These are phyloP conservation scores for Thalassia testudinum DNA, from an alignment of 116 monocot species.

Conservation along the genomic window DNA sequence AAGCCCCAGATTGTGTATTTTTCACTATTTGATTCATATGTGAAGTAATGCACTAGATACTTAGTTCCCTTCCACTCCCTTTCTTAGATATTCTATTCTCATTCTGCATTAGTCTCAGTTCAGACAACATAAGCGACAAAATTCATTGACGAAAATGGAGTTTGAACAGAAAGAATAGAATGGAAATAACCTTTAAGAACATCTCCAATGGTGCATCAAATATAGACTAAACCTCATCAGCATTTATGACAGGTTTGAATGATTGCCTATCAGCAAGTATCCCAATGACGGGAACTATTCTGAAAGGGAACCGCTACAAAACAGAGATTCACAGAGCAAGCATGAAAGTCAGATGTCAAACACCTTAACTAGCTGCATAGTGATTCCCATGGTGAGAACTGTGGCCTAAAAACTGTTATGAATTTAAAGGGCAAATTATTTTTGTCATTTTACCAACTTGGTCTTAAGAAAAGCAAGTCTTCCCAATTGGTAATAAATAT, in stretches of 20 bases:
- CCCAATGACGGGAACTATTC: conserved; percentile 72
- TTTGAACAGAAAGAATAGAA: no score
- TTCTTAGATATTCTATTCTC: conserved; percentile 63
- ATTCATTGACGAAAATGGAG: neutral
- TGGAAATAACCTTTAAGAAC: conserved; percentile 65
- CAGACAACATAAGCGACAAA: neutral
- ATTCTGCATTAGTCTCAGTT: conserved; percentile 26
- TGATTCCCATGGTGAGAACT: neutral
- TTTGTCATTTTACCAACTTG: no score
- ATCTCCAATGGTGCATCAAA: conserved; percentile 95
- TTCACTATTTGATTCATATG: conserved; percentile 22
- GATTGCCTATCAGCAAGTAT: conserved; percentile 47
- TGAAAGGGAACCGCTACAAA: conserved; percentile 45
- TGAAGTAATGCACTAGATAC: conserved; percentile 59
- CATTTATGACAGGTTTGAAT: conserved; percentile 50
- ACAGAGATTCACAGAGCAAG: neutral
- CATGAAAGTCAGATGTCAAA: neutral
- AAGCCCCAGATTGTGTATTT: conserved; percentile 84
- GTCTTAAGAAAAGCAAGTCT: no score
- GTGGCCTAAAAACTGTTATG: neutral
- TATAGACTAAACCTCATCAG: conserved; percentile 64
- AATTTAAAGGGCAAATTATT: no score
- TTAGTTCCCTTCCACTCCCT: conserved; percentile 46
- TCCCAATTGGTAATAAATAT: no score
- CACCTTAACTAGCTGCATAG: neutral